These are phyloP conservation scores for Fusarium pilosicola DNA, from an alignment of 2,329 filamentous ascomycete species.

Conservation along the genomic window DNA sequence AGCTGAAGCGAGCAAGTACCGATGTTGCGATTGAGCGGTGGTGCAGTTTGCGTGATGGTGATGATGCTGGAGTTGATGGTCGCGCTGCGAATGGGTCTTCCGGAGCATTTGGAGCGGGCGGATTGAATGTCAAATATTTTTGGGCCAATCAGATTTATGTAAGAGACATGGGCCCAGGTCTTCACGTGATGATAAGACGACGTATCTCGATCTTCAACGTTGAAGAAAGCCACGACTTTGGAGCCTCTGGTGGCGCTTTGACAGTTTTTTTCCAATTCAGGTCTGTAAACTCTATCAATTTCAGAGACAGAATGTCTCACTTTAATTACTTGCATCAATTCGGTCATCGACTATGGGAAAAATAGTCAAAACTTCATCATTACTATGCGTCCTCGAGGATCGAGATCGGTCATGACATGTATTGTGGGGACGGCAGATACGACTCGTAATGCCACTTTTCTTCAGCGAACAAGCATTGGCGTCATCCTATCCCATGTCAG, in stretches of 20 bases:
- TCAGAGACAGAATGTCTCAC: not conserved
- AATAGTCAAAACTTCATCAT: constrained; percentile 19
- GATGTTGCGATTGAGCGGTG: constrained; percentile 24
- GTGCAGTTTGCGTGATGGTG: constrained; percentile 26
- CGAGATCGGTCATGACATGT: constrained; percentile 18
- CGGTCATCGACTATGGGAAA: not conserved
- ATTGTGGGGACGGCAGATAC: constrained; percentile 34
- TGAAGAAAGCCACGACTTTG: constrained; percentile 6
- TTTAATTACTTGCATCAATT: not conserved
- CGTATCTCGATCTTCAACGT: constrained; percentile 24
- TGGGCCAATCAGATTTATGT: constrained; percentile 27
- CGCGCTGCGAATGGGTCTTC: constrained; percentile 34
- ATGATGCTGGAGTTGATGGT: constrained; percentile 36
- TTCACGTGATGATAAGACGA: constrained; percentile 44
- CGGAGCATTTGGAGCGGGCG: constrained; percentile 38
- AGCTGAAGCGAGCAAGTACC: constrained; percentile 26
- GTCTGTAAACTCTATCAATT: not conserved
- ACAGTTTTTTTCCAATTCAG: not conserved
- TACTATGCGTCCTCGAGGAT: not conserved
- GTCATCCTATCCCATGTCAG: constrained; percentile 19
- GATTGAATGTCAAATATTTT: constrained; percentile 38
- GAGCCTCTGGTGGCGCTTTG: not conserved
- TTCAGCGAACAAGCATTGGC: constrained; percentile 19
- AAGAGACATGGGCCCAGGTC: not conserved
- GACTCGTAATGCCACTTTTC: constrained; percentile 29